These are phyloP conservation scores for Suillus sp. DNA, from an alignment of 768 basidiomycete species.

Conservation along the genomic window DNA sequence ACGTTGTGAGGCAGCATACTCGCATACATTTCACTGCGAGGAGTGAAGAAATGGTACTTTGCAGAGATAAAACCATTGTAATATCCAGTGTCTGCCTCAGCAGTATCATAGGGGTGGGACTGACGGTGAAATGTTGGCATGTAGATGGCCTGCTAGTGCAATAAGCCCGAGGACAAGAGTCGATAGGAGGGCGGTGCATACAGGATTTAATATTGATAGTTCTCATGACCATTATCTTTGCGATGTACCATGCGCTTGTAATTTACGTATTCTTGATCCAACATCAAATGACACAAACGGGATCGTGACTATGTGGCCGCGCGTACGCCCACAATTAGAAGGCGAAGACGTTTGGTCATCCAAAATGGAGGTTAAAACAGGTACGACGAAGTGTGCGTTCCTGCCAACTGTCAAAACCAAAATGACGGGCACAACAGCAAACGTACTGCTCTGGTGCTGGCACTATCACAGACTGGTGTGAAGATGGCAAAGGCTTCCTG, in stretches of 20 bases:
- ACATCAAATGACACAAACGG: neutral
- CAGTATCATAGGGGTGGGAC: neutral
- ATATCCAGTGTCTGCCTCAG: neutral
- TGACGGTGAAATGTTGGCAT: neutral
- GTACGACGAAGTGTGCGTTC: neutral
- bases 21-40: neutral
- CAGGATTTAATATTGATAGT: neutral
- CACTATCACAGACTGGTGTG: neutral
- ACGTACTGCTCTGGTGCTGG: neutral
- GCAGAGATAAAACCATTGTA: neutral
- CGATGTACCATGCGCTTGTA: neutral
- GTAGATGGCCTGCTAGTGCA: neutral
- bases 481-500: neutral
- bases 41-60: neutral
- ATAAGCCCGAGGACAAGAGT: too few relatives aligned
- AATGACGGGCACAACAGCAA: neutral
- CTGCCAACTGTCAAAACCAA: neutral
- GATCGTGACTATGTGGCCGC: neutral
- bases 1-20: neutral
- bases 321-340: neutral
- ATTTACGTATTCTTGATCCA: neutral
- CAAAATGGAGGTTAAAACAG: neutral
- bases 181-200: neutral
- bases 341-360: neutral
- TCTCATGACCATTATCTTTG: neutral